Percentiles rank a stretch among this genome's conserved stretches.
phyloP scores from a whole-genome alignment of 176 grass and related monocot genomes.

The Carex kokanica region DNA sequence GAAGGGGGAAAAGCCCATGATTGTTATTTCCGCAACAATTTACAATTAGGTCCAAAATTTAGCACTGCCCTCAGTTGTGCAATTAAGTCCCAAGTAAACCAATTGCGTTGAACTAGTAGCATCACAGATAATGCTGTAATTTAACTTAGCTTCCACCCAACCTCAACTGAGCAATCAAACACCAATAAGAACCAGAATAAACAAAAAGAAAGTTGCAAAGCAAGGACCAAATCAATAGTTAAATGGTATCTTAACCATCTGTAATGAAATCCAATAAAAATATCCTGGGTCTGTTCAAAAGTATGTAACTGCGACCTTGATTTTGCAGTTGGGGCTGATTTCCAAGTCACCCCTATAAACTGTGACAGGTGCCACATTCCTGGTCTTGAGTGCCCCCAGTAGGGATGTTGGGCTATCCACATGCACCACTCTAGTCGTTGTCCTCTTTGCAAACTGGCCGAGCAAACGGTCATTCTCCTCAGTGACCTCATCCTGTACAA shows the following conservation, averaged over 20 bases:
- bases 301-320: conserved; percentile 49
- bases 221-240: neutral
- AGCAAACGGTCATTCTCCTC: conserved; percentile 77
- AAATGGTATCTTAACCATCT: neutral
- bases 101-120: neutral
- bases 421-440: conserved; percentile 53
- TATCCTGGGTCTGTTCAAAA: neutral
- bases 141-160: neutral
- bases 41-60: neutral
- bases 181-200: neutral
- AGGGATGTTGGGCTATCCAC: conserved; percentile 71
- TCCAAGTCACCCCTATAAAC: conserved; percentile 93
- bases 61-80: conserved; percentile 12
- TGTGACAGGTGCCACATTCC: conserved; percentile 78
- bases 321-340: conserved; percentile 71
- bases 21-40: neutral
- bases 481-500: conserved; percentile 36
- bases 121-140: neutral
- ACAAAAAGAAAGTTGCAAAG: neutral
- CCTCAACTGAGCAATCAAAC: neutral
- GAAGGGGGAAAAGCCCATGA: neutral
- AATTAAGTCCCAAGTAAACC: conserved; percentile 10
- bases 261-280: neutral
- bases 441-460: conserved; percentile 60
- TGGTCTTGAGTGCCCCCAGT: conserved; percentile 79